Base-by-base conservation (phyloP, 2,329 filamentous ascomycete genomes). In the Periconia sp. region DNA sequence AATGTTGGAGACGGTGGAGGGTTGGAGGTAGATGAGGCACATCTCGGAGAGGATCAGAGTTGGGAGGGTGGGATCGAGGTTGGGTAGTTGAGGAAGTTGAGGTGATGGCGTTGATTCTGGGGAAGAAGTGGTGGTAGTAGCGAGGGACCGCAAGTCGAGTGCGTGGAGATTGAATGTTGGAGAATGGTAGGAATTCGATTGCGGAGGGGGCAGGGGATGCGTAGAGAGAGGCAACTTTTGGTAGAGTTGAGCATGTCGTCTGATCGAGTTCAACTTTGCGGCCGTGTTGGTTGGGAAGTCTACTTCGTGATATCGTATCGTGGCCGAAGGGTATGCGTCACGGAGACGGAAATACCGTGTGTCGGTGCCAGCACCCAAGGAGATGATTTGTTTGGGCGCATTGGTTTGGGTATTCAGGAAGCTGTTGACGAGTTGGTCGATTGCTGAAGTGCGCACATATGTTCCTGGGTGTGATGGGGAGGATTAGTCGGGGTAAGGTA, bases 41-140 rank as follows among this genome's bases (percentile, higher is more conserved):
- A 94, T 97, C 74, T 99, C 94, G 0, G 93, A 97, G 7, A 99
- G 81, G 20, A 99, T 75, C 9, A 99, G 77, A 0, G 94, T 99
- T 0, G 94, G 91, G 0, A 90, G 64, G 20, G 69, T 84, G 64
- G 61, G 74, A 68, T 77, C 83, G 62, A 77, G 85, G 60, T 62
- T 74, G 1, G 76, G 75, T 10, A 81, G 59, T 45, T 54, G 57
- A 43, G 55, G 64, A 1, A 76, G 76, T 11, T 80, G 59, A 45
- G 53, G 58, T 41, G 55, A 64, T 55, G 61, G 48, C 52, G 66
- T 46, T 7, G 53, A 50, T 53, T 66, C 52, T 0, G 62, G 44
- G 27, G 62, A 52, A 15, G 50, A 23, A 15, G 49, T 44, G 33
- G 33, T 37, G 3, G 33, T 37, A 15, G n/a, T 20, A 17, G 77